These are phyloP conservation scores for Monosporascus sp. DNA, from an alignment of 2,329 filamentous ascomycete genomes.

Conservation along the genomic window DNA sequence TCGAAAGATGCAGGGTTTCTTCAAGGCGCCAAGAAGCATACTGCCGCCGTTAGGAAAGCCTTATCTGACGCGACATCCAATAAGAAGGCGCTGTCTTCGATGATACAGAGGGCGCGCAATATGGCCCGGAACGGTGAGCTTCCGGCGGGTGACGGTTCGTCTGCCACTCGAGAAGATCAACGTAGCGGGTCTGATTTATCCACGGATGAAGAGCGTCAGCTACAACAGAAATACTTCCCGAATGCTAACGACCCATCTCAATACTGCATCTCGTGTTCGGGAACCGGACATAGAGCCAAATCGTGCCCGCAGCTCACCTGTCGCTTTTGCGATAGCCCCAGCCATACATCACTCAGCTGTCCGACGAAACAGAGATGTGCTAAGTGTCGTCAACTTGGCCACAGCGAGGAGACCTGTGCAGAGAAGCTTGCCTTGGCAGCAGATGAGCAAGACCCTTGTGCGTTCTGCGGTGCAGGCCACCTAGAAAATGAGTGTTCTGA, in stretches of 20 bases:
- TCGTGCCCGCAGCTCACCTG: conserved; percentile 43
- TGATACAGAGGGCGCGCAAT: conserved; percentile 10
- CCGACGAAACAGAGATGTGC: conserved; percentile 44
- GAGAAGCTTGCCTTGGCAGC: conserved; percentile 50
- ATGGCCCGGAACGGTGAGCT: neutral
- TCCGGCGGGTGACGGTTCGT: too few relatives aligned
- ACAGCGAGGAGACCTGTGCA: conserved; percentile 43
- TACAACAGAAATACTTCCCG: conserved; percentile 47
- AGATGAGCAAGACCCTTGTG: conserved; percentile 53
- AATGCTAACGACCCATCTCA: conserved; percentile 34
- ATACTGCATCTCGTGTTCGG: conserved; percentile 49
- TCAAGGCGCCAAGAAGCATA: conserved; percentile 12
- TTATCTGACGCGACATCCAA: conserved; percentile 11
- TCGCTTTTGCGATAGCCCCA: conserved; percentile 38
- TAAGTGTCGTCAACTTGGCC: conserved; percentile 60
- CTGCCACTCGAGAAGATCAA: neutral
- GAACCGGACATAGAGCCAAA: conserved; percentile 37
- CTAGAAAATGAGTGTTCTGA: conserved; percentile 53
- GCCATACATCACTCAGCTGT: conserved; percentile 47
- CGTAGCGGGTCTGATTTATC: conserved; percentile 3
- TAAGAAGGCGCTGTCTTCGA: conserved; percentile 5
- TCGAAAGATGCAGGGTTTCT: conserved; percentile 12
- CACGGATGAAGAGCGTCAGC: conserved; percentile 27
- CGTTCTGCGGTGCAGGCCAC: conserved; percentile 55
- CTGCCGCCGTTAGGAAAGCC: conserved; percentile 3